These are phyloP conservation scores for Solanum pimpinellifolium DNA, from an alignment of 257 asterid species.

Conservation along the genomic window DNA sequence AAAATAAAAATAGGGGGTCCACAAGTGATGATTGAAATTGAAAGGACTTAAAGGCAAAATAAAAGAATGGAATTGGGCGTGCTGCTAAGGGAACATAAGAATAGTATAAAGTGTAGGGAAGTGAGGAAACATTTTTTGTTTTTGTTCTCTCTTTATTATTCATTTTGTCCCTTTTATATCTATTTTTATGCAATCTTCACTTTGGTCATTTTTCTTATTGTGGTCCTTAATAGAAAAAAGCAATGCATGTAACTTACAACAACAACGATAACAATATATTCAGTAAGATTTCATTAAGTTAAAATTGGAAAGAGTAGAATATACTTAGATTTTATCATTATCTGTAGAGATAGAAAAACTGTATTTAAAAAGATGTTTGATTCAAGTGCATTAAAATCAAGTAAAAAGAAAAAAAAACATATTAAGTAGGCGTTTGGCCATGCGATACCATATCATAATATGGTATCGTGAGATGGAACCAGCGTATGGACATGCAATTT, in stretches of 20 bases:
- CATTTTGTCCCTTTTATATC: background rate
- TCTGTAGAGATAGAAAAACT: too few species aligned
- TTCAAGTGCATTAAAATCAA: background rate
- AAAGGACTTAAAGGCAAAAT: constrained; percentile 8
- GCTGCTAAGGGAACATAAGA: constrained; percentile 16
- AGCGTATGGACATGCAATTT: too few species aligned
- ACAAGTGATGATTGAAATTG: constrained; percentile 36
- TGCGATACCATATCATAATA: too few species aligned
- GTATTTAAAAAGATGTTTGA: background rate
- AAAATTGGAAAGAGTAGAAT: accelerated
- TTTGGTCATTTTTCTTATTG: background rate
- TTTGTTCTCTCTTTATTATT: background rate
- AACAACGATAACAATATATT: background rate
- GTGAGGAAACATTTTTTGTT: constrained; percentile 26
- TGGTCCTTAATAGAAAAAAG: background rate
- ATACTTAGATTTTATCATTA: background rate
- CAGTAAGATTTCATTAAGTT: too few species aligned
- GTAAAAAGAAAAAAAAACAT: too few species aligned
- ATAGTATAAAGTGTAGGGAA: constrained; percentile 29
- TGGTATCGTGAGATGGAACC: too few species aligned
- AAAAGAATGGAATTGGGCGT: constrained; percentile 19
- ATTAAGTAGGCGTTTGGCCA: too few species aligned
- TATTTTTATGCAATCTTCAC: background rate
- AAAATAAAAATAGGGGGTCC: background rate
- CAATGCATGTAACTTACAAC: background rate